Conservation (phyloP, 192 early-diverging fungal genomes). For the Cladochytrium replicatum region DNA sequence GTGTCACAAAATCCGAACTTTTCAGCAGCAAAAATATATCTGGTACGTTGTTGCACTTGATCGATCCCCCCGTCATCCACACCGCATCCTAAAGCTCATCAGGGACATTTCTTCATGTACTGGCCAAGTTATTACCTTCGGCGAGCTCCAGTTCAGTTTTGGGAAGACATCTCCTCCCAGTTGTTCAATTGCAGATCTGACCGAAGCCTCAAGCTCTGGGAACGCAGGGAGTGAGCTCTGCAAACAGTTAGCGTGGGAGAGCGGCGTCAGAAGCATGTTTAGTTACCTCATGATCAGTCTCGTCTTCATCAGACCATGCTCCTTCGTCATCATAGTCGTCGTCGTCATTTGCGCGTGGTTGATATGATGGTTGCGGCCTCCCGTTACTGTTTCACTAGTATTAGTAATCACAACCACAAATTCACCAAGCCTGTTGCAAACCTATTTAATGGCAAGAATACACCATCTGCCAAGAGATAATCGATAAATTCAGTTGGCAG, state of each 20-base stretch:
- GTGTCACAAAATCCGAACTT: conserved; percentile 78
- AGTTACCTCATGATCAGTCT: conserved; percentile 33
- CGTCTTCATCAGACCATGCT: conserved; percentile 4
- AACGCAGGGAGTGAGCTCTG: conserved; percentile 41
- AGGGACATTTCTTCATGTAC: not conserved
- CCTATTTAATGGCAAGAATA: conserved; percentile 67
- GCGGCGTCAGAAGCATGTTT: not conserved
- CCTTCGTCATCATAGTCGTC: conserved; percentile 17
- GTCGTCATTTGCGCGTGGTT: conserved; percentile 10
- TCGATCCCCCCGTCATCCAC: conserved; percentile 75
- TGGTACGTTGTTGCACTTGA: conserved; percentile 61
- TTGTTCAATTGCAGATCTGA: conserved; percentile 54
- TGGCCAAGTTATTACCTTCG: conserved; percentile 54
- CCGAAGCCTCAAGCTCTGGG: conserved; percentile 50
- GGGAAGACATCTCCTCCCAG: conserved; percentile 81
- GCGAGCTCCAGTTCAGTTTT: conserved; percentile 92
- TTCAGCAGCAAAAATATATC: conserved; percentile 90
- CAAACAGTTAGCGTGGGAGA: not conserved
- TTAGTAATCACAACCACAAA: conserved; percentile 4
- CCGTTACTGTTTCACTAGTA: conserved; percentile 19
- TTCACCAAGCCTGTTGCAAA: conserved; percentile 5
- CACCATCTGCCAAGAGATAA: conserved; percentile 77
- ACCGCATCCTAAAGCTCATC: conserved; percentile 55
- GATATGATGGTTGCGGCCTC: conserved; percentile 21
- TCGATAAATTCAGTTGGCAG: conserved; percentile 68